A percentile compares a stretch with the other conserved stretches of the same genome.
Conservation (phyloP, 306 rosid genomes). For the Prunus fruticosa region DNA sequence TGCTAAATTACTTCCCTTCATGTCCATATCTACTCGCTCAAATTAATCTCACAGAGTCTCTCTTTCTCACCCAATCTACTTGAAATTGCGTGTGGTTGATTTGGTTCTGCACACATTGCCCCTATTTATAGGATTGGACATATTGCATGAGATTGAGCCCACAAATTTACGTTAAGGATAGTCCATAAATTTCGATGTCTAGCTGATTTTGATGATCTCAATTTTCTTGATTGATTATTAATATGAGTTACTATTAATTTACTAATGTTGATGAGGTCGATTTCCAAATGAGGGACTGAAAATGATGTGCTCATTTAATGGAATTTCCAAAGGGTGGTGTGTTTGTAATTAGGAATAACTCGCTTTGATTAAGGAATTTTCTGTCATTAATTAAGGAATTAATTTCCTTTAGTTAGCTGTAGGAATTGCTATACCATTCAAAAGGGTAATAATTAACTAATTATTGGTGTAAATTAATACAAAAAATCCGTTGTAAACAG, state of each 20-base stretch:
- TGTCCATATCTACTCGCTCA: not conserved
- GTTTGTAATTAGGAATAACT: too few species aligned
- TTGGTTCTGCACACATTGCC: not conserved
- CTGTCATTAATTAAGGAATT: too few species aligned
- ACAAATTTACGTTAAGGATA: not conserved
- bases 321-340: too few species aligned
- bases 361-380: too few species aligned
- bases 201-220: not conserved
- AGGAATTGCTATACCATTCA: too few species aligned
- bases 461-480: too few species aligned
- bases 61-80: not conserved
- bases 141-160: not conserved
- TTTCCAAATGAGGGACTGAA: too few species aligned
- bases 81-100: not conserved
- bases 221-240: not conserved
- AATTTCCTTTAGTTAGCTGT: too few species aligned
- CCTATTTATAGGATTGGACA: not conserved
- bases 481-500: too few species aligned
- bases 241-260: not conserved
- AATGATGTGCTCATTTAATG: too few species aligned
- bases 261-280: too few species aligned
- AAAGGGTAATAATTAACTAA: too few species aligned
- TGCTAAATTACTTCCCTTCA: not conserved
- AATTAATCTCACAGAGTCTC: not conserved
- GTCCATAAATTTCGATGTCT: not conserved